These are phyloP conservation scores for Collariella sp. DNA, from an alignment of 495 filamentous ascomycete species.

Conservation along the genomic window DNA sequence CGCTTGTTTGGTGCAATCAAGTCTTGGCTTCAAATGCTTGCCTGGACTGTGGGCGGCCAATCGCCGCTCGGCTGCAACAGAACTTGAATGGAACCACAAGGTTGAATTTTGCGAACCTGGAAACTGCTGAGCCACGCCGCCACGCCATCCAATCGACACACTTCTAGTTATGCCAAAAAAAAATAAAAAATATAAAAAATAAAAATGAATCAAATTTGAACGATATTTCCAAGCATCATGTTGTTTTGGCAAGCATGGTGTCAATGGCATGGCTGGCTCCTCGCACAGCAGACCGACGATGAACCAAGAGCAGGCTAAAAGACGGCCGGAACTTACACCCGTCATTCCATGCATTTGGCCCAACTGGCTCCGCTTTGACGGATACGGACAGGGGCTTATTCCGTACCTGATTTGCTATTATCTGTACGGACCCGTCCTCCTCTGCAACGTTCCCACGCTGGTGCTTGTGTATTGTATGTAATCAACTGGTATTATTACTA, in stretches of 20 bases:
- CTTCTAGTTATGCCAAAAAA: too few relatives aligned
- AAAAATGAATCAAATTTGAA: too few relatives aligned
- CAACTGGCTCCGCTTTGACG: neutral
- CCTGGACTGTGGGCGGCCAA: neutral
- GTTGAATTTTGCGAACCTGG: too few relatives aligned
- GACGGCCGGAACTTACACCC: neutral
- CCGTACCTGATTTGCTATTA: too few relatives aligned
- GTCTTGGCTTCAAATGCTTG: constrained; percentile 4
- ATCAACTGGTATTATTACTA: too few relatives aligned
- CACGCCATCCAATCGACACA: neutral
- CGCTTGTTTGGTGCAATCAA: neutral
- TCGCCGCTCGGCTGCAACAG: neutral
- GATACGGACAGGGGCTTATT: too few relatives aligned
- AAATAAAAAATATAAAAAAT: too few relatives aligned
- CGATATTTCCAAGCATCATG: too few relatives aligned
- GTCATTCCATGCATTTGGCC: neutral
- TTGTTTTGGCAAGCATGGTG: neutral
- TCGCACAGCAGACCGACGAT: neutral
- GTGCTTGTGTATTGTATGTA: too few relatives aligned
- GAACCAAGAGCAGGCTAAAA: constrained; percentile 3
- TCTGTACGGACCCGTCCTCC: too few relatives aligned
- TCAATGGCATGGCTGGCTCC: neutral
- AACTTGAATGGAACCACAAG: neutral
- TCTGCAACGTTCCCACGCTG: too few relatives aligned
- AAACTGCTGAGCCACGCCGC: too few relatives aligned